Evolutionary conservation across 1,284 basidiomycete genomes (phyloP).

Genomic region (Phellinidium pouzarii): DNA sequence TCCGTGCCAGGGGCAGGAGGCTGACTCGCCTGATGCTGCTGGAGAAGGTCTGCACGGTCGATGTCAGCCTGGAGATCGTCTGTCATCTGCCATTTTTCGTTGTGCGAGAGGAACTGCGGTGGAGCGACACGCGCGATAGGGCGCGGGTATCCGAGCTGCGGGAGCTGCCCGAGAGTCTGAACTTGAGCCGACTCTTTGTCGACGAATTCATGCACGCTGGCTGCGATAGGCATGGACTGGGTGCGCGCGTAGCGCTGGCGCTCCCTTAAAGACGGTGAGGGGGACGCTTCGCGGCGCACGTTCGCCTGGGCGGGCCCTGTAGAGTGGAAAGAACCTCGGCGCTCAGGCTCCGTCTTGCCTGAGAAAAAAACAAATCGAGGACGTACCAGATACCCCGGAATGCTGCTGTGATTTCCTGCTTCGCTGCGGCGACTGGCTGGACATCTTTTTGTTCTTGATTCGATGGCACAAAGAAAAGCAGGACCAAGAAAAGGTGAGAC

Average conservation of each 20-base stretch:
- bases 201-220: constrained; percentile 27
- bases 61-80: constrained; percentile 64
- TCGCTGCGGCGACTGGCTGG: constrained; percentile 56
- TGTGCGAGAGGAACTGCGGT: constrained; percentile 46
- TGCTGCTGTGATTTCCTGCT: constrained; percentile 32
- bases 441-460: constrained; percentile 45
- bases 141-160: constrained; percentile 20
- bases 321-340: not conserved
- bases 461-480: not conserved
- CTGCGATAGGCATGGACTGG: constrained; percentile 55
- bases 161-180: not conserved
- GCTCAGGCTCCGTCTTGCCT: not conserved
- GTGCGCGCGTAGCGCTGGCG: constrained; percentile 51
- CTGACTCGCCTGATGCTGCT: constrained; percentile 23
- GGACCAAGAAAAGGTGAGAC: not conserved
- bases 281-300: constrained; percentile 50
- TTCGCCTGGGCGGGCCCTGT: constrained; percentile 7
- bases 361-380: not conserved
- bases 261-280: constrained; percentile 58
- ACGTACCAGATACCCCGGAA: not conserved
- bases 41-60: constrained; percentile 47
- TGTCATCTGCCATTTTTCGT: constrained; percentile 59
- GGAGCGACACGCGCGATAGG: constrained; percentile 37
- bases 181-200: not conserved
- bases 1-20: constrained; percentile 34